A percentile compares a stretch with the other conserved stretches of the same genome.
These are phyloP conservation scores for Chlorencoelia australis DNA, from an alignment of 2,329 filamentous ascomycete species.

Conservation along the genomic window DNA sequence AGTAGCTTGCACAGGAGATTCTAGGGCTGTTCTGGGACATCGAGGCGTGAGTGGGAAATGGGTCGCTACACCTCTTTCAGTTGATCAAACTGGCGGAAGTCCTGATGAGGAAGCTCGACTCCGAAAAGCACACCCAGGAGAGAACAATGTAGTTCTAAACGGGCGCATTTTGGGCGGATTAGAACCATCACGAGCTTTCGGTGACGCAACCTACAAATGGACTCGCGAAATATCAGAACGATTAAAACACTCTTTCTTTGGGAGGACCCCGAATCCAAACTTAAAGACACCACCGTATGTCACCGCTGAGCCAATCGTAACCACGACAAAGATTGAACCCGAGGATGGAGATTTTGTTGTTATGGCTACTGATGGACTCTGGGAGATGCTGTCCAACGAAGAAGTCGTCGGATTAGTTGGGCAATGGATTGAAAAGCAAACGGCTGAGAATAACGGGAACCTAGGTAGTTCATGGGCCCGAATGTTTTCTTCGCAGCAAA, in stretches of 20 bases:
- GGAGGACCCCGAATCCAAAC: conserved; percentile 62
- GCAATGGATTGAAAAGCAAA: conserved; percentile 86
- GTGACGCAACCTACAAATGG: conserved; percentile 97
- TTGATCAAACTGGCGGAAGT: conserved; percentile 89
- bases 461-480: conserved; percentile 55
- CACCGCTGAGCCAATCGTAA: conserved; percentile 89
- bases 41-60: conserved; percentile 74
- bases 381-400: conserved; percentile 99
- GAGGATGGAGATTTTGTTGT: conserved; percentile 90
- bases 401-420: conserved; percentile 95
- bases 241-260: conserved; percentile 80
- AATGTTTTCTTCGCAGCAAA: conserved; percentile 44
- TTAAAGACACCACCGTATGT: conserved; percentile 93
- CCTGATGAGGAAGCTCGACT: conserved; percentile 75
- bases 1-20: conserved; percentile 95
- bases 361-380: conserved; percentile 90
- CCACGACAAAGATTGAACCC: conserved; percentile 83
- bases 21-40: conserved; percentile 84
- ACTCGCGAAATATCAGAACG: conserved; percentile 72
- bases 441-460: conserved; percentile 20
- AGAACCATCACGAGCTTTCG: conserved; percentile 89
- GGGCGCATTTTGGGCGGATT: conserved; percentile 86
- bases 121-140: conserved; percentile 77
- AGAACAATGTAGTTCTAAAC: conserved; percentile 77
- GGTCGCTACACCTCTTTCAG: conserved; percentile 80